A percentile compares a stretch with the other conserved stretches of the same genome.
These are phyloP conservation scores for Martiniozyma abietophila DNA, from an alignment of 805 yeast species.

Conservation along the genomic window DNA sequence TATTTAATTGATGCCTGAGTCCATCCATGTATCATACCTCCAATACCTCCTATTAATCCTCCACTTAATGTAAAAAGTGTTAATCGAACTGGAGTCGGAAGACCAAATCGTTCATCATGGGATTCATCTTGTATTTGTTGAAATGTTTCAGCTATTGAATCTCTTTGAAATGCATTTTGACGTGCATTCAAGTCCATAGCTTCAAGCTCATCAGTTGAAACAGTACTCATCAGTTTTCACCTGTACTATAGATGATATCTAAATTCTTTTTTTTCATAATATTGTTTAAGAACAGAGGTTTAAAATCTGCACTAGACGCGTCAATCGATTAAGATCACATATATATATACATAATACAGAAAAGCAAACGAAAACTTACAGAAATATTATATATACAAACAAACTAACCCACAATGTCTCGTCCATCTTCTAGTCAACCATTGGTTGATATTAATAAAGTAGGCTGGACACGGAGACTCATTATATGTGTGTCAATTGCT, in stretches of 20 bases:
- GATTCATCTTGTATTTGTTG: slow-evolving; percentile 12
- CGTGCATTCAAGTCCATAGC: slow-evolving; percentile 11
- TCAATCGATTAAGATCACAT: too few relatives aligned
- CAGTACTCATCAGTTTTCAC: slow-evolving; percentile 7
- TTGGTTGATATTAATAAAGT: too few relatives aligned
- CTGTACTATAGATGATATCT: not conserved
- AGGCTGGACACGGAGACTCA: too few relatives aligned
- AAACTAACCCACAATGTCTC: too few relatives aligned
- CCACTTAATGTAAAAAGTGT: slow-evolving; percentile 31
- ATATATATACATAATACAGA: too few relatives aligned
- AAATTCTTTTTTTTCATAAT: too few relatives aligned
- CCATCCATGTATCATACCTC: slow-evolving; percentile 57
- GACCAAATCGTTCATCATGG: slow-evolving; percentile 32
- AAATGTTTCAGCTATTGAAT: slow-evolving; percentile 10
- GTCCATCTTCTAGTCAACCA: too few relatives aligned
- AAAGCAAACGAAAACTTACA: too few relatives aligned
- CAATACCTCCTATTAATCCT: slow-evolving; percentile 35
- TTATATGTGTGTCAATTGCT: slow-evolving; percentile 43
- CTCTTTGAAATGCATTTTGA: slow-evolving; percentile 9
- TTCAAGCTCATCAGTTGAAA: slow-evolving; percentile 13
- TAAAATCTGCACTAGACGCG: too few relatives aligned
- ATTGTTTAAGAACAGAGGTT: too few relatives aligned
- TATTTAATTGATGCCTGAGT: slow-evolving; percentile 46
- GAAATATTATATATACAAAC: too few relatives aligned
- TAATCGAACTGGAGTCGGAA: slow-evolving; percentile 39